Evolutionary conservation across 2,329 filamentous ascomycete species (phyloP).

Genomic region (Aspergillus bombycis): DNA sequence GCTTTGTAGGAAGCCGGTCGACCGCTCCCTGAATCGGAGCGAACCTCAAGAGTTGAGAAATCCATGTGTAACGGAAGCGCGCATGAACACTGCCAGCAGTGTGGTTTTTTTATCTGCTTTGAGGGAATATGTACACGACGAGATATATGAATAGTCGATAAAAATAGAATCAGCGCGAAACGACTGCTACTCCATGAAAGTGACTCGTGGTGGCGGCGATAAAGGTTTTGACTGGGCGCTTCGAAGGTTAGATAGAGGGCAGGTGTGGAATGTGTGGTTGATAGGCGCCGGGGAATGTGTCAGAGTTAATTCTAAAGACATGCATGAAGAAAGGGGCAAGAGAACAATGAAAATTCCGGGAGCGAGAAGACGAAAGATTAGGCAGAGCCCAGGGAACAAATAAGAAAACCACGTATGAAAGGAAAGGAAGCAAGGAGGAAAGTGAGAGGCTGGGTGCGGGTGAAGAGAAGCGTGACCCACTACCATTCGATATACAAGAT

Average conservation of each 20-base stretch:
- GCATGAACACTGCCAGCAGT: constrained; percentile 10
- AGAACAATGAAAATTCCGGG: not conserved
- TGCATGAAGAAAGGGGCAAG: constrained; percentile 9
- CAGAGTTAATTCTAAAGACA: not conserved
- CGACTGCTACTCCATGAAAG: constrained; percentile 1
- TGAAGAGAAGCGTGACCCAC: not conserved
- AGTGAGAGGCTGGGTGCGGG: constrained; percentile 22
- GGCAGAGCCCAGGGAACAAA: not conserved
- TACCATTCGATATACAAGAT: not conserved
- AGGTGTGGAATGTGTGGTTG: not conserved
- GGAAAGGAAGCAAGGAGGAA: constrained; percentile 5
- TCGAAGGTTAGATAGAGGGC: not conserved
- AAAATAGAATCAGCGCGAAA: not conserved
- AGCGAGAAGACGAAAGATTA: not conserved
- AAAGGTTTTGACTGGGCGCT: constrained; percentile 1
- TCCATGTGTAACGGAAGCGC: constrained; percentile 8
- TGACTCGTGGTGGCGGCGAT: not conserved
- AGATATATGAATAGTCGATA: not conserved
- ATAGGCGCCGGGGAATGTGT: constrained; percentile 3
- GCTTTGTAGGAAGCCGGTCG: constrained; percentile 73
- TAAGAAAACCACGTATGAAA: not conserved
- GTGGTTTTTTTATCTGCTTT: not conserved
- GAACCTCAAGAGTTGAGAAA: constrained; percentile 43
- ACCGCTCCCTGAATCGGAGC: constrained; percentile 37
- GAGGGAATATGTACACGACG: not conserved